Percentiles rank a stretch among this genome's conserved stretches.
Conservation (phyloP, 441 rosid genomes). For the Erysimum cheiri region DNA sequence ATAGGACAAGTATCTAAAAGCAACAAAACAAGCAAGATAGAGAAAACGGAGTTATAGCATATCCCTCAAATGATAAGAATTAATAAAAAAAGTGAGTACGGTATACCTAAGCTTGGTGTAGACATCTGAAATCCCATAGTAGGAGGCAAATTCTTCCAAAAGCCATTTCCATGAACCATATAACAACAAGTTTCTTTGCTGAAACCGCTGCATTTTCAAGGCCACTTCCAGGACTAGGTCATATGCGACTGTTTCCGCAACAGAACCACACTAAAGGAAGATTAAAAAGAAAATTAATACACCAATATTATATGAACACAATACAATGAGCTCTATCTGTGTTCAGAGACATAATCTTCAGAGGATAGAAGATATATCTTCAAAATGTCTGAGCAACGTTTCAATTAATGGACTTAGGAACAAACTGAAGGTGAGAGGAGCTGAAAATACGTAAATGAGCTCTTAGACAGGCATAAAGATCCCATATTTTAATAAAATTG, state of each 20-base stretch:
- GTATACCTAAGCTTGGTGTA: constrained; percentile 90
- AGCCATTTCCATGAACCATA: constrained; percentile 99
- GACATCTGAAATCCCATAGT: constrained; percentile 92
- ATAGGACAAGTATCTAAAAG: constrained; percentile 88
- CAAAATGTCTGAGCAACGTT: background rate
- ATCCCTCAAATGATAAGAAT: background rate
- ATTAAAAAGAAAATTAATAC: constrained; percentile 36
- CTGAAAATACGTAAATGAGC: constrained; percentile 17
- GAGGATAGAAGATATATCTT: constrained; percentile 3
- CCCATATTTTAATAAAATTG: background rate
- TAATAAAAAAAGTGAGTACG: constrained; percentile 6
- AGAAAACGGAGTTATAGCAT: constrained; percentile 28
- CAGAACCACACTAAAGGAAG: constrained; percentile 82
- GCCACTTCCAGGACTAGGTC: constrained; percentile 92
- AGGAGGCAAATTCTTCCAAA: constrained; percentile 86
- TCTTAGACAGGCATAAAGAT: constrained; percentile 1
- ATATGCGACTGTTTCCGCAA: constrained; percentile 98
- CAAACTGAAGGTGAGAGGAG: constrained; percentile 6
- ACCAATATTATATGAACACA: constrained; percentile 8
- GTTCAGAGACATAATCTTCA: constrained; percentile 21
- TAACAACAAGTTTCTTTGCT: constrained; percentile 83
- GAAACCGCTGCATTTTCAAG: constrained; percentile 88
- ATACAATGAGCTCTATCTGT: constrained; percentile 9
- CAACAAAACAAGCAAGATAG: constrained; percentile 33
- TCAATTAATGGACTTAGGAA: background rate